phyloP scores from a whole-genome alignment of 2,329 filamentous ascomycete genomes.

The Trichoderma harzianum region DNA sequence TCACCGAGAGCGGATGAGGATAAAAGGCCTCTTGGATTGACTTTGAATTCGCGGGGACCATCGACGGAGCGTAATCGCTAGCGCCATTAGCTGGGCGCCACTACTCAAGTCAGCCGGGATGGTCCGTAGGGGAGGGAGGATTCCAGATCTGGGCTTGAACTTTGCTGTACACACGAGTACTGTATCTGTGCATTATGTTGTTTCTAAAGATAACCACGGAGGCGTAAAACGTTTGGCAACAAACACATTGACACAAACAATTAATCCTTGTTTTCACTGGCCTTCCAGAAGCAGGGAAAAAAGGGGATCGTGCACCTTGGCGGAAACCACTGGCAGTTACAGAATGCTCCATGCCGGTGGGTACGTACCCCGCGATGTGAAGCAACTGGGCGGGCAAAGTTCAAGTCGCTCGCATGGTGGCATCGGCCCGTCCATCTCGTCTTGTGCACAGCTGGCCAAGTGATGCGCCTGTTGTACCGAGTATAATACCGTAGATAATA shows the following conservation, averaged over 20 bases:
- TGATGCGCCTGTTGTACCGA: slow-evolving; percentile 9
- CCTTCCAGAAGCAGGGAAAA: neutral
- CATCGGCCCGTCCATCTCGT: slow-evolving; percentile 11
- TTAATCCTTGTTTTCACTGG: neutral
- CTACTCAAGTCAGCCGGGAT: slow-evolving; percentile 4
- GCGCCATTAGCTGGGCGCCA: slow-evolving; percentile 10
- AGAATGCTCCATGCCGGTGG: slow-evolving; percentile 11
- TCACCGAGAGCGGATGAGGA: slow-evolving; percentile 5
- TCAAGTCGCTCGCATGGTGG: neutral
- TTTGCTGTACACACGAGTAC: neutral
- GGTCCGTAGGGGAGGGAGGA: slow-evolving; percentile 1
- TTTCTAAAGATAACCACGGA: neutral
- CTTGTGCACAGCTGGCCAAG: slow-evolving; percentile 1
- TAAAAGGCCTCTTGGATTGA: neutral
- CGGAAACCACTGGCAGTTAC: slow-evolving; percentile 10
- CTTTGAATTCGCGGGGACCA: slow-evolving; percentile 12
- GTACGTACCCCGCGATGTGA: slow-evolving; percentile 17
- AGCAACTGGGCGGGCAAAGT: neutral
- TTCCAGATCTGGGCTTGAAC: slow-evolving; percentile 8
- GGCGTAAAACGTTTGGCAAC: neutral
- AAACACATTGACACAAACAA: neutral
- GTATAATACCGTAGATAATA: slow-evolving; percentile 5
- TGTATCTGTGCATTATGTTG: neutral
- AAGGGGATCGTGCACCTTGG: neutral
- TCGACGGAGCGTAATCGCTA: slow-evolving; percentile 12